Conservation (phyloP, 768 basidiomycete species). For the Mycena haematopus region DNA sequence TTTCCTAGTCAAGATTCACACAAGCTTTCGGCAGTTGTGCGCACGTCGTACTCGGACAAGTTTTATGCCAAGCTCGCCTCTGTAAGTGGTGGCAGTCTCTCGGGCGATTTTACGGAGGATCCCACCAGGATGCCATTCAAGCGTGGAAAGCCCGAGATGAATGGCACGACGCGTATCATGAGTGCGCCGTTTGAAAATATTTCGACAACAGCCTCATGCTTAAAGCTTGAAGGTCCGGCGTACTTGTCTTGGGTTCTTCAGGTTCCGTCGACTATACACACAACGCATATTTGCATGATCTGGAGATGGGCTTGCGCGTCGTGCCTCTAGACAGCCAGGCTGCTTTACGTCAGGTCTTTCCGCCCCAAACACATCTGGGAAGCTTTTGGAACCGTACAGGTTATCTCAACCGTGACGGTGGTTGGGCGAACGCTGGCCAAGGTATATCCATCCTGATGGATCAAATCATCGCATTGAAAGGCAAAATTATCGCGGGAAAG, state of each 20-base stretch:
- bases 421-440: conserved; percentile 84
- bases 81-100: neutral
- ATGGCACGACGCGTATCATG: conserved; percentile 83
- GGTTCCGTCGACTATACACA: conserved; percentile 51
- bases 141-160: conserved; percentile 71
- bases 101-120: neutral
- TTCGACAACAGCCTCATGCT: neutral
- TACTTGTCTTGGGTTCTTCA: conserved; percentile 59
- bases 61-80: conserved; percentile 72
- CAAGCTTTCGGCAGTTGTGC: conserved; percentile 58
- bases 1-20: neutral
- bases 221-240: conserved; percentile 68
- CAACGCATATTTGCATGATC: conserved; percentile 68
- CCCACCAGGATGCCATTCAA: conserved; percentile 69
- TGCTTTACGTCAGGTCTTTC: conserved; percentile 56
- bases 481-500: conserved; percentile 62
- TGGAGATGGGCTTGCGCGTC: conserved; percentile 59
- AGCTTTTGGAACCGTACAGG: conserved; percentile 50
- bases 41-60: conserved; percentile 72
- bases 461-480: conserved; percentile 65
- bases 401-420: conserved; percentile 78
- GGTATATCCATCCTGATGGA: conserved; percentile 62
- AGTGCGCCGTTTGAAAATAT: conserved; percentile 55
- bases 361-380: conserved; percentile 44
- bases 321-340: conserved; percentile 43